Percentiles rank a stretch among this genome's conserved stretches.
phyloP scores from a whole-genome alignment of 2,329 filamentous ascomycete genomes.

The Apiospora arundinis region DNA sequence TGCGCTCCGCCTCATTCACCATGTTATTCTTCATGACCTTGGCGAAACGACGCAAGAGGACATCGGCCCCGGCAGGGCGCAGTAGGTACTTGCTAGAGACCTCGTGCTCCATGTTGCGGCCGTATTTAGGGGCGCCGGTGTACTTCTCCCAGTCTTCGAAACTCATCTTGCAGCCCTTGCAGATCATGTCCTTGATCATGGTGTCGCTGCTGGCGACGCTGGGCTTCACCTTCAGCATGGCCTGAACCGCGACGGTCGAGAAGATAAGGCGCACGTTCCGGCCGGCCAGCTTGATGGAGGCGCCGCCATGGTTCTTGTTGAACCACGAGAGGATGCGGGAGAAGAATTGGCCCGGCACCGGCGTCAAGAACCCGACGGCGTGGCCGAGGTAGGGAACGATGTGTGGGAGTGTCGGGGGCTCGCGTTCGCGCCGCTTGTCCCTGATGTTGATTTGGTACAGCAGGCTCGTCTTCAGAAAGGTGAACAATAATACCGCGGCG shows the following conservation, averaged over 20 bases:
- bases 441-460: neutral
- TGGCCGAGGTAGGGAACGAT: neutral
- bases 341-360: neutral
- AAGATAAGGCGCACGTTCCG: neutral
- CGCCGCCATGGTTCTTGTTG: neutral
- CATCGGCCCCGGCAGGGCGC: neutral
- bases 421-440: neutral
- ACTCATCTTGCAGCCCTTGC: neutral
- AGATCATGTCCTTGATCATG: slow-evolving; percentile 2
- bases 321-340: neutral
- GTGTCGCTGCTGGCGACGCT: neutral
- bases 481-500: neutral
- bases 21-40: neutral
- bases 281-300: neutral
- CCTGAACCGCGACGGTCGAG: neutral
- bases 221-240: neutral
- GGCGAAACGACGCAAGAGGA: neutral
- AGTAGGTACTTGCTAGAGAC: neutral
- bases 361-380: neutral
- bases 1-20: neutral
- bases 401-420: neutral
- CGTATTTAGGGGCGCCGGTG: neutral
- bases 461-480: neutral
- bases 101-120: neutral
- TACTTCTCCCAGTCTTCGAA: neutral